Evolutionary conservation across 768 basidiomycete genomes (phyloP).

Genomic region (Lepiota subincarnata): DNA sequence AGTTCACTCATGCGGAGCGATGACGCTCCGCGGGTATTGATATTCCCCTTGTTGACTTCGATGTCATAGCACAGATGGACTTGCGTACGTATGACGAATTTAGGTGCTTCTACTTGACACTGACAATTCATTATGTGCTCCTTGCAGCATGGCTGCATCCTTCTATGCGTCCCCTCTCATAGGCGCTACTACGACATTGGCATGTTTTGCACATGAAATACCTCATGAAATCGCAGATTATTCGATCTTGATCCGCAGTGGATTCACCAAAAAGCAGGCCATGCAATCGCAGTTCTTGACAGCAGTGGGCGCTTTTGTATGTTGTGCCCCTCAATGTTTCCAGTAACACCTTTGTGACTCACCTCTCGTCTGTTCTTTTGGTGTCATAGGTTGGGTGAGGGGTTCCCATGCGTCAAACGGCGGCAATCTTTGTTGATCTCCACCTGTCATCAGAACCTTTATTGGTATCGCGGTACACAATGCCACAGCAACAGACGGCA

Average conservation of each 20-base stretch:
- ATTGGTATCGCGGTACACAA: constrained; percentile 86
- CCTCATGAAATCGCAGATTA: constrained; percentile 98
- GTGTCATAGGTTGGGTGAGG: constrained; percentile 39
- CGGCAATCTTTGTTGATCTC: constrained; percentile 16
- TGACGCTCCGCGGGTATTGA: constrained; percentile 12
- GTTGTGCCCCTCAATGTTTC: constrained; percentile 27
- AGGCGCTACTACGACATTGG: constrained; percentile 91
- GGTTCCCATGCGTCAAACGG: constrained; percentile 12
- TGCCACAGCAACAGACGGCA: constrained; percentile 50
- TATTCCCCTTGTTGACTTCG: constrained; percentile 10
- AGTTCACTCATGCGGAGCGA: constrained; percentile 20
- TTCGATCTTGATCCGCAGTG: constrained; percentile 86
- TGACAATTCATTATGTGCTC: neutral
- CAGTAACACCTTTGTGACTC: constrained; percentile 16
- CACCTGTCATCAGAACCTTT: constrained; percentile 55
- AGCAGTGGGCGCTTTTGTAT: constrained; percentile 87
- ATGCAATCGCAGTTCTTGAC: constrained; percentile 94
- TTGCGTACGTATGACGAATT: constrained; percentile 56
- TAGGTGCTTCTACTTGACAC: neutral
- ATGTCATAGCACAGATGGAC: constrained; percentile 74
- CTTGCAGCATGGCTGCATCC: constrained; percentile 82
- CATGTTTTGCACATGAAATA: constrained; percentile 93
- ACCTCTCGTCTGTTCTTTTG: constrained; percentile 14
- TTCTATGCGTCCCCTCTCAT: constrained; percentile 95
- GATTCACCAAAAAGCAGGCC: constrained; percentile 86